phyloP scores from a whole-genome alignment of 805 yeast species.

The Wickerhamiella allomyrinae region DNA sequence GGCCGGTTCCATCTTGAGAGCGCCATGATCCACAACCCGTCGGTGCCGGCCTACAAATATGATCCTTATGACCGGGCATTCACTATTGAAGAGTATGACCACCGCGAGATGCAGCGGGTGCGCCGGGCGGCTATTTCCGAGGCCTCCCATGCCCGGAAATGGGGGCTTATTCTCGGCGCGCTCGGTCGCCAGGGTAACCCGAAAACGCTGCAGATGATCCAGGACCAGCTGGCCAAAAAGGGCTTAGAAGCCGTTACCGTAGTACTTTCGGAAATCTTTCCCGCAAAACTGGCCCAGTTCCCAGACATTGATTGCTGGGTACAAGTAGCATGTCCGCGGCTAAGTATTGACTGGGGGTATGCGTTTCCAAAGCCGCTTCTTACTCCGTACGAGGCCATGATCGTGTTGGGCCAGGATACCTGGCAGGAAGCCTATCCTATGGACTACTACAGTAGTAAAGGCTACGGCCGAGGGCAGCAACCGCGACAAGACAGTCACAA shows the following conservation, averaged over 20 bases:
- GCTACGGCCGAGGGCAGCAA: slow-evolving; percentile 75
- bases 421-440: slow-evolving; percentile 58
- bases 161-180: slow-evolving; percentile 84
- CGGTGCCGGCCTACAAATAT: slow-evolving; percentile 79
- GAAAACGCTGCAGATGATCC: slow-evolving; percentile 54
- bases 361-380: slow-evolving; percentile 84
- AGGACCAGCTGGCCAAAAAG: slow-evolving; percentile 33
- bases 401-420: slow-evolving; percentile 56
- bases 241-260: slow-evolving; percentile 68
- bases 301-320: slow-evolving; percentile 89
- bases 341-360: slow-evolving; percentile 97
- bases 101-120: slow-evolving; percentile 60
- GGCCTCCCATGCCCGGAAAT: slow-evolving; percentile 45
- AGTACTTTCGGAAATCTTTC: slow-evolving; percentile 83
- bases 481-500: slow-evolving; percentile 29
- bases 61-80: slow-evolving; percentile 91
- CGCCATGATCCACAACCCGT: slow-evolving; percentile 95
- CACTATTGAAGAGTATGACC: slow-evolving; percentile 80
- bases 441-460: slow-evolving; percentile 86
- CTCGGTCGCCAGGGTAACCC: slow-evolving; percentile 92
- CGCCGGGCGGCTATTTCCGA: slow-evolving; percentile 57
- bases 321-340: slow-evolving; percentile 93
- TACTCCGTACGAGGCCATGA: slow-evolving; percentile 95
- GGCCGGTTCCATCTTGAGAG: slow-evolving; percentile 92
- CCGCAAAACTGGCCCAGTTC: slow-evolving; percentile 80